Percentiles rank a stretch among this genome's conserved stretches.
phyloP scores from a whole-genome alignment of 768 basidiomycete genomes.

The Tylopilus sp. region DNA sequence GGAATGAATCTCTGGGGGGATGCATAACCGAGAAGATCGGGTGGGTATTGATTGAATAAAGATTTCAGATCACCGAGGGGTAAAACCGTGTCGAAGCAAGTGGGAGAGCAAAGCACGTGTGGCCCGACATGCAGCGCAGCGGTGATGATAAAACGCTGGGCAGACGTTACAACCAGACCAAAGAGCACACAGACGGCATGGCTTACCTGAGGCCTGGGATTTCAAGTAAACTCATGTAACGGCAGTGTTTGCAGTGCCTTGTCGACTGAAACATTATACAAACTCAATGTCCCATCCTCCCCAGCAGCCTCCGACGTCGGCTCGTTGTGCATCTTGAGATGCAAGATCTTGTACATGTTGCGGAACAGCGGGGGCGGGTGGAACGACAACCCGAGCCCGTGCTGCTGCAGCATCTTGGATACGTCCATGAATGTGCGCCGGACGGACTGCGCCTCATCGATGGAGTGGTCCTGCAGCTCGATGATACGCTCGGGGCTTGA shows the following conservation, averaged over 20 bases:
- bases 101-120: not conserved
- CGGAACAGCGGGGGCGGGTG: no score
- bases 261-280: constrained; percentile 36
- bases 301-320: no score
- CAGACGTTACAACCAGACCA: constrained; percentile 2
- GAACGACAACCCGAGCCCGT: no score
- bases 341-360: no score
- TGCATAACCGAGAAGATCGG: not conserved
- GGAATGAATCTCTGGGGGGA: not conserved
- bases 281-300: no score
- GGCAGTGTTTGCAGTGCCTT: constrained; percentile 35
- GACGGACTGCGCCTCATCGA: constrained; percentile 35
- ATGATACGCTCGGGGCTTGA: constrained; percentile 33
- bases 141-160: constrained; percentile 2
- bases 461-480: constrained; percentile 36
- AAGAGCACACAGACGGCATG: not conserved
- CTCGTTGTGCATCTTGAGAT: no score
- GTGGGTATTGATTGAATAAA: constrained; percentile 7
- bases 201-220: constrained; percentile 18
- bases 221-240: no score
- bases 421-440: constrained; percentile 33
- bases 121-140: constrained; percentile 1
- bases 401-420: constrained; percentile 37
- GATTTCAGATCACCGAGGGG: not conserved
- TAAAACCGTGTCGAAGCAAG: not conserved